These are phyloP conservation scores for Capronia epimyces DNA, from an alignment of 2,329 filamentous ascomycete species.

Conservation along the genomic window DNA sequence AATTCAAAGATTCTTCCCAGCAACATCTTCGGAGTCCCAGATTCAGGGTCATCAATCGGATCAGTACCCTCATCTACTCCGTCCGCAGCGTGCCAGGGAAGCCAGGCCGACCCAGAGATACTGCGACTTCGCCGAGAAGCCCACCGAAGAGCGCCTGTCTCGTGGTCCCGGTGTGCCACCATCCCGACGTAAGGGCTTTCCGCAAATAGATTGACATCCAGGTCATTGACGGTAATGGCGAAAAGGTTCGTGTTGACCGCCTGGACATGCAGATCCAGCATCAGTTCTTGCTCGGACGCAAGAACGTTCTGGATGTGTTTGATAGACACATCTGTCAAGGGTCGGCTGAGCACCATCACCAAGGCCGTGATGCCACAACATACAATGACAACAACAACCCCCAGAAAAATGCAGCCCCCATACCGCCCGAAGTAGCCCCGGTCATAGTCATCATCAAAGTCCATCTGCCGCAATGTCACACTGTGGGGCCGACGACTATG, in stretches of 20 bases:
- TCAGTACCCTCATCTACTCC: conserved; percentile 55
- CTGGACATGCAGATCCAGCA: conserved; percentile 82
- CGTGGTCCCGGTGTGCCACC: conserved; percentile 22
- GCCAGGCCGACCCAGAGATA: conserved; percentile 17
- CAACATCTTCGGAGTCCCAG: conserved; percentile 71
- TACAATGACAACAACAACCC: conserved; percentile 72
- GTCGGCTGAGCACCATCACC: conserved; percentile 85
- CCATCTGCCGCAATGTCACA: conserved; percentile 61
- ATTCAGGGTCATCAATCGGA: conserved; percentile 58
- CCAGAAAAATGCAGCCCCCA: conserved; percentile 81
- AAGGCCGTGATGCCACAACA: conserved; percentile 82
- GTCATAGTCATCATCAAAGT: conserved; percentile 63
- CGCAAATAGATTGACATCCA: conserved; percentile 89
- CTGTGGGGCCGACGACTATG: conserved; percentile 51
- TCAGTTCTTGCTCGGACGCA: conserved; percentile 88
- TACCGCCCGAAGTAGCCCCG: conserved; percentile 65
- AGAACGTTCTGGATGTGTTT: conserved; percentile 81
- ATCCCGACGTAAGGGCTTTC: conserved; percentile 82
- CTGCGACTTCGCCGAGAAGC: conserved; percentile 24
- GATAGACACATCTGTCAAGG: conserved; percentile 71
- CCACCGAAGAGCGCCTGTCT: conserved; percentile 31
- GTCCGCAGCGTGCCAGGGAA: conserved; percentile 27
- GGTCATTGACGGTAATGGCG: conserved; percentile 74
- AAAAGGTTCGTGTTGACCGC: conserved; percentile 93
- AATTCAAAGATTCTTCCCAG: conserved; percentile 85